phyloP scores from a whole-genome alignment of 208 protist species.

The Trypanosoma avium region DNA sequence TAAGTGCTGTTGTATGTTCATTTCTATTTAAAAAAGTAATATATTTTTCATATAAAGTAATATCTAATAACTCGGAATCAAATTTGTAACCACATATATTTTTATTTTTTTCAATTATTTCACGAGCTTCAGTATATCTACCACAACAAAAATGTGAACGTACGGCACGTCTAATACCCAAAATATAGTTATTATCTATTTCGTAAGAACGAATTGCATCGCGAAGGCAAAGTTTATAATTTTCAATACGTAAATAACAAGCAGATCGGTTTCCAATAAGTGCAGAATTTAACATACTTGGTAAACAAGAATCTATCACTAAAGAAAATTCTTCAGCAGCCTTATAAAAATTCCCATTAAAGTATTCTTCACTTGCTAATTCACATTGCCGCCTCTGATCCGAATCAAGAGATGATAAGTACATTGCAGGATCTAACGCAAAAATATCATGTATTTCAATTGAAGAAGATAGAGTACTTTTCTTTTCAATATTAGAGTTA shows the following conservation, averaged over 20 bases:
- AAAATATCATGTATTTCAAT: conserved; percentile 10
- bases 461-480: too few species aligned
- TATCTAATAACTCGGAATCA: conserved; percentile 31
- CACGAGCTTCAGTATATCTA: conserved; percentile 29
- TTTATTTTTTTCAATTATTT: conserved; percentile 27
- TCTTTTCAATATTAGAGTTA: neutral
- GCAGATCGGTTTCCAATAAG: conserved; percentile 55
- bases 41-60: conserved; percentile 48
- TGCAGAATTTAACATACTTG: conserved; percentile 28
- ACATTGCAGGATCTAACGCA: conserved; percentile 21
- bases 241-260: conserved; percentile 54
- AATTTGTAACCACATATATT: conserved; percentile 31
- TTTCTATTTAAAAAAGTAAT: conserved; percentile 34
- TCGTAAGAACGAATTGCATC: conserved; percentile 42
- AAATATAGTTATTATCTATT: conserved; percentile 35
- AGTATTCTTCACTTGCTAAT: conserved; percentile 12
- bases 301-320: conserved; percentile 30
- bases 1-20: conserved; percentile 42
- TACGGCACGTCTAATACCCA: conserved; percentile 35
- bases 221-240: conserved; percentile 38
- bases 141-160: conserved; percentile 41
- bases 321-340: conserved; percentile 22
- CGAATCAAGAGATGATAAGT: neutral
- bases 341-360: conserved; percentile 13
- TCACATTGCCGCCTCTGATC: conserved; percentile 16